Evolutionary conservation across 2,329 filamentous ascomycete genomes (phyloP).

Genomic region (Aciculosporium take): DNA sequence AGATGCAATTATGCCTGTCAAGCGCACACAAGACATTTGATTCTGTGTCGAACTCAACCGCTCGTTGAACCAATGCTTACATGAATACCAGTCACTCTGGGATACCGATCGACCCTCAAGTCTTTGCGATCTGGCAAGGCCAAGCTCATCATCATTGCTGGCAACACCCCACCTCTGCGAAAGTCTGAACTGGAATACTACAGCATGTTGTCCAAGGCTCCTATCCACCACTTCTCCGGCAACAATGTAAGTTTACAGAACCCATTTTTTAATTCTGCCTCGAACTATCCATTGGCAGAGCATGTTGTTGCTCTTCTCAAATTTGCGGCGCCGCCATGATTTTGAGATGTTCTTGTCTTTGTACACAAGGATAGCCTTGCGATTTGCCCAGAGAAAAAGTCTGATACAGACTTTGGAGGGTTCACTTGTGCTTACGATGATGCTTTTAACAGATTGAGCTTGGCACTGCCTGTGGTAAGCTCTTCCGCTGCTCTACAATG

Average conservation of each 20-base stretch:
- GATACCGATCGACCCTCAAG: slow-evolving; percentile 50
- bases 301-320: background rate
- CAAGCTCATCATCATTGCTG: slow-evolving; percentile 87
- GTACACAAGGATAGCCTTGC: slow-evolving; percentile 15
- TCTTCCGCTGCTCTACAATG: slow-evolving; percentile 97
- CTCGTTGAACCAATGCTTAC: background rate
- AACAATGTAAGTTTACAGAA: slow-evolving; percentile 75
- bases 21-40: background rate
- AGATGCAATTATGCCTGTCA: background rate
- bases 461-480: slow-evolving; percentile 95
- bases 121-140: slow-evolving; percentile 88
- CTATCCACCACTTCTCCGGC: slow-evolving; percentile 93
- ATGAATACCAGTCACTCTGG: slow-evolving; percentile 22
- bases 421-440: slow-evolving; percentile 44
- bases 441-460: slow-evolving; percentile 68
- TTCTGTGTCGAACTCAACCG: background rate
- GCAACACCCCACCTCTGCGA: slow-evolving; percentile 93
- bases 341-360: background rate
- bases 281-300: background rate
- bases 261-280: background rate
- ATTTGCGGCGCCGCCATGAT: background rate
- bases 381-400: slow-evolving; percentile 84
- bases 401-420: slow-evolving; percentile 78
- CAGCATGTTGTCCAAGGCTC: slow-evolving; percentile 82
- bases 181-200: slow-evolving; percentile 97